Base-by-base conservation (phyloP, 345 rosid species). In the Atalantia buxifolia region DNA sequence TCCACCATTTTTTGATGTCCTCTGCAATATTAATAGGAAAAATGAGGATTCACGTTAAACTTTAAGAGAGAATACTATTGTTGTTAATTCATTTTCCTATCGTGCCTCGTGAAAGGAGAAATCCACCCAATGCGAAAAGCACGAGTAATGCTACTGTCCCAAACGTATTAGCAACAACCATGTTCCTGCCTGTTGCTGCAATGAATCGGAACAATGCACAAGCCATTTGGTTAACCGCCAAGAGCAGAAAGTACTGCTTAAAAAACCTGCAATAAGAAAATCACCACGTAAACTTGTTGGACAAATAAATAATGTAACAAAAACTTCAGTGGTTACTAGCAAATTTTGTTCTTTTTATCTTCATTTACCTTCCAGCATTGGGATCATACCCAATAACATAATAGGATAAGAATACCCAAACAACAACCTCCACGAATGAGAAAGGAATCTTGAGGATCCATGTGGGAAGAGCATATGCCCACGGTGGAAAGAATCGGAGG, bases 391-490 rank as follows among this genome's bases (percentile, higher is more conserved):
- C 98, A 10, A 87, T 84, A 74, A 87, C 88, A 66, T 91, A 94
- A 82, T 94, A 94, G 36, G 92, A 87, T 7, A 83, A 24, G 80
- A 88, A 84, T 28, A 89, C 84, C 90, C 92, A 88, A 38, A 86
- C 74, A 56, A 77, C 84, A n/a, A 89, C 92, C 85, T 92, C 98
- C 33, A 88, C 4, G 38, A 91, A 80, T 53, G 93, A 74, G 70
- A 91, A 69, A 1, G 98, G 97, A 35, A 90, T 86, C 82, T 92
- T 88, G 40, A 94, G 87, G 73, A 94, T 87, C 97, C 98, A 94
- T 33, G 89, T 48, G 9, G 98, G 97, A 53, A 94, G 66, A 80
- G 93, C 86, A 84, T 88, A 94, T 8, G 88, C 86, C 97, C 97
- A 92, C 5, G 96, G 74, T 25, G 98, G 97, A 82, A 78, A 93